A percentile compares a stretch with the other conserved stretches of the same genome.
These are phyloP conservation scores for Onygenales sp. DNA, from an alignment of 2,329 filamentous ascomycete species.

Conservation along the genomic window DNA sequence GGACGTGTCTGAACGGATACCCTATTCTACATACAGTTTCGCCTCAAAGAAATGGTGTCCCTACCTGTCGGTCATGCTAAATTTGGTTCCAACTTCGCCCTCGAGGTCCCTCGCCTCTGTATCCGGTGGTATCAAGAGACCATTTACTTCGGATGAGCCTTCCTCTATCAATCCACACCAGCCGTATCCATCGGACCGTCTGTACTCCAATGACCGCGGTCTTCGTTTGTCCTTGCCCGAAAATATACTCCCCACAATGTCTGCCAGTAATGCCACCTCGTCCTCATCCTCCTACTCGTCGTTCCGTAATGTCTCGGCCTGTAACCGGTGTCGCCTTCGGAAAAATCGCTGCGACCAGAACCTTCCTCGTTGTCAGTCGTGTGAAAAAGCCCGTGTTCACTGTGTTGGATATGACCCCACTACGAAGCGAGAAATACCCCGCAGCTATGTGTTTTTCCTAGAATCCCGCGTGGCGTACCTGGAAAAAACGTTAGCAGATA, in stretches of 20 bases:
- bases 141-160: slow-evolving; percentile 21
- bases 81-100: slow-evolving; percentile 17
- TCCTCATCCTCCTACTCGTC: slow-evolving; percentile 28
- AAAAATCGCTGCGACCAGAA: slow-evolving; percentile 96
- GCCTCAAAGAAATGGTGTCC: neutral
- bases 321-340: slow-evolving; percentile 80
- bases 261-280: slow-evolving; percentile 11
- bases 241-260: slow-evolving; percentile 10
- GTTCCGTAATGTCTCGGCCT: slow-evolving; percentile 85
- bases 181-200: slow-evolving; percentile 7
- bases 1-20: neutral
- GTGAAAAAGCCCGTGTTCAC: slow-evolving; percentile 81
- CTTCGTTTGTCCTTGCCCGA: slow-evolving; percentile 2
- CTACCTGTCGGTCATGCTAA: slow-evolving; percentile 22
- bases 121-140: slow-evolving; percentile 28
- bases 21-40: neutral
- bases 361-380: slow-evolving; percentile 80
- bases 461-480: slow-evolving; percentile 79
- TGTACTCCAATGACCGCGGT: slow-evolving; percentile 9
- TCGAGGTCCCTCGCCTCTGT: slow-evolving; percentile 20
- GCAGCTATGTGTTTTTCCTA: slow-evolving; percentile 89
- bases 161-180: slow-evolving; percentile 8
- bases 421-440: slow-evolving; percentile 88
- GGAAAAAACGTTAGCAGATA: slow-evolving; percentile 61
- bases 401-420: slow-evolving; percentile 96